Evolutionary conservation across 192 early-diverging fungal genomes (phyloP).

Genomic region (Radiomyces spectabilis): DNA sequence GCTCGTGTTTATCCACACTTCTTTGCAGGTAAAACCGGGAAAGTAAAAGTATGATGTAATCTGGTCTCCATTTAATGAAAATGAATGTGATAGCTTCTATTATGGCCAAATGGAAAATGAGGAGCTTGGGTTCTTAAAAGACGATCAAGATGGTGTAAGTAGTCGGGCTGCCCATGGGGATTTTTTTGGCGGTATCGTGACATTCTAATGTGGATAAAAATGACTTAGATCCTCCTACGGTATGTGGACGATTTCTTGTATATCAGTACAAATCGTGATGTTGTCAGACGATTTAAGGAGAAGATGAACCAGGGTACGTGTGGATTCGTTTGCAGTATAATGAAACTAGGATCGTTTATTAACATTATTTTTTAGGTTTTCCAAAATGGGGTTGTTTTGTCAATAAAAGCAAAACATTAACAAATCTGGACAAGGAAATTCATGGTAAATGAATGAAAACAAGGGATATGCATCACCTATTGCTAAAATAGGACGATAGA

Average conservation of each 20-base stretch:
- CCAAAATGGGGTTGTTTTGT: constrained; percentile 69
- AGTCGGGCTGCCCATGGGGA: neutral
- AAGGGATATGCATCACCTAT: neutral
- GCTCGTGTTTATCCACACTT: constrained; percentile 76
- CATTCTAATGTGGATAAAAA: neutral
- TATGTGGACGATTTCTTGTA: constrained; percentile 83
- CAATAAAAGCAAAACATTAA: constrained; percentile 69
- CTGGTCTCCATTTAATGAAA: no score
- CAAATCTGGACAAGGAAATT: constrained; percentile 1
- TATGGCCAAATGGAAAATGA: constrained; percentile 68
- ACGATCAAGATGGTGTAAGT: constrained; percentile 37
- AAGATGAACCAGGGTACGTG: constrained; percentile 54
- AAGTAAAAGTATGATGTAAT: neutral
- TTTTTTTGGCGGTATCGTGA: neutral
- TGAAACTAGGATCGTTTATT: constrained; percentile 14
- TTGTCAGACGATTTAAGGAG: constrained; percentile 47
- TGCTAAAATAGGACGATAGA: constrained; percentile 22
- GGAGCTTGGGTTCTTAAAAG: constrained; percentile 35
- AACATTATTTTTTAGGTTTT: constrained; percentile 18
- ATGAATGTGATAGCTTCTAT: no score
- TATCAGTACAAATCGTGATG: constrained; percentile 46
- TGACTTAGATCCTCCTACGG: constrained; percentile 55
- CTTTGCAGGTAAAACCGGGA: constrained; percentile 66
- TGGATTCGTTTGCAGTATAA: neutral
- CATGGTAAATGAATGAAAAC: neutral